Conservation (phyloP, 345 rosid species). For the Aquilaria sinensis region DNA sequence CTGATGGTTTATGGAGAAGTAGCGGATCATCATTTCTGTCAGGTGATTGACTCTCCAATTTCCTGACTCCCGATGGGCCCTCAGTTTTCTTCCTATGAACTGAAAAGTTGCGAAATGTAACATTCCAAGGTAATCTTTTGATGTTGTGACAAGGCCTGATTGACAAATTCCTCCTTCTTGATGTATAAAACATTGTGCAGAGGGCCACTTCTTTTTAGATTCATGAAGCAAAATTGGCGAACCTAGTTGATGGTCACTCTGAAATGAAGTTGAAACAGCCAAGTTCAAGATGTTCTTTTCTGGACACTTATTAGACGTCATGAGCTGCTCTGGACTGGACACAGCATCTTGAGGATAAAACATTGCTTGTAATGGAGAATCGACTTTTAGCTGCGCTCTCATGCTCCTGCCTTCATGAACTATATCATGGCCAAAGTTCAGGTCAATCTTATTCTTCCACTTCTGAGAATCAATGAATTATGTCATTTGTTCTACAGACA, state of each 20-base stretch:
- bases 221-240: conserved; percentile 32
- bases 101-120: conserved; percentile 19
- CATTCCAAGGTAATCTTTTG: conserved; percentile 17
- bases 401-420: conserved; percentile 10
- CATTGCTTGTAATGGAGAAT: conserved; percentile 17
- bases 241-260: conserved; percentile 32
- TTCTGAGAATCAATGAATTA: neutral
- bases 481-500: conserved; percentile 9
- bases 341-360: conserved; percentile 16
- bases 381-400: conserved; percentile 18
- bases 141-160: conserved; percentile 14
- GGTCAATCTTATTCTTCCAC: conserved; percentile 9
- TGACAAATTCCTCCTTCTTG: conserved; percentile 15
- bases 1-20: conserved; percentile 18
- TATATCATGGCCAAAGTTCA: conserved; percentile 5
- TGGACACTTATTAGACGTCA: conserved; percentile 14
- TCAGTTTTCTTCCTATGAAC: conserved; percentile 36
- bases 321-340: conserved; percentile 18
- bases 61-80: conserved; percentile 18
- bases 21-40: conserved; percentile 13
- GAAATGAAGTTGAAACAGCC: conserved; percentile 20
- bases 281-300: conserved; percentile 16
- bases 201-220: conserved; percentile 17
- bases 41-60: conserved; percentile 11
- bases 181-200: conserved; percentile 16